Percentiles rank a stretch among this genome's conserved stretches.
phyloP scores from a whole-genome alignment of 352 stramenopile genomes.

The Pythium periplocum region DNA sequence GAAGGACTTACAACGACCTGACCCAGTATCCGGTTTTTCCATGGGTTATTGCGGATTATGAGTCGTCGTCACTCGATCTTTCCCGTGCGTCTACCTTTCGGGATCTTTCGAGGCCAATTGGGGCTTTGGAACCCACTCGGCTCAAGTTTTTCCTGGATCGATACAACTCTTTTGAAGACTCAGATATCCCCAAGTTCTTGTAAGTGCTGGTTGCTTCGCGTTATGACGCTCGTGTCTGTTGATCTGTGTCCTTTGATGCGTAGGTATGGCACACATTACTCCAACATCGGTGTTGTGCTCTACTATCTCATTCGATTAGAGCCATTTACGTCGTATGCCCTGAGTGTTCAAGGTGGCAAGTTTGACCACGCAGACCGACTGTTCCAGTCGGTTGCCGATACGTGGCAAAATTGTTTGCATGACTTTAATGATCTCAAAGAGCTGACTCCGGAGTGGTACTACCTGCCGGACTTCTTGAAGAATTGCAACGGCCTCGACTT shows the following conservation, averaged over 20 bases:
- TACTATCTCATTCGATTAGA: constrained; percentile 99
- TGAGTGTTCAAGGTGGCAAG: constrained; percentile 94
- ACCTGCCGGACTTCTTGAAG: constrained; percentile 84
- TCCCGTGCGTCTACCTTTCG: constrained; percentile 83
- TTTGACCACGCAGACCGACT: constrained; percentile 93
- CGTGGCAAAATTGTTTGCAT: constrained; percentile 85
- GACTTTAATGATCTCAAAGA: constrained; percentile 93
- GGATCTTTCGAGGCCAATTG: constrained; percentile 97
- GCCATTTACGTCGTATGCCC: constrained; percentile 94
- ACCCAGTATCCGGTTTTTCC: constrained; percentile 96
- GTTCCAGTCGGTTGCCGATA: constrained; percentile 89
- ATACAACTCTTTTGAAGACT: constrained; percentile 89
- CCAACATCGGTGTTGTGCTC: constrained; percentile 94
- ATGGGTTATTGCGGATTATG: constrained; percentile 88
- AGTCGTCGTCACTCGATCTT: constrained; percentile 64
- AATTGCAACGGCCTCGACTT: constrained; percentile 87
- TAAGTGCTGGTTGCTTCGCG: constrained; percentile 20
- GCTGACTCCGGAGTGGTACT: constrained; percentile 94
- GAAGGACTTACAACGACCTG: constrained; percentile 88
- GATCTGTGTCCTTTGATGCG: background rate
- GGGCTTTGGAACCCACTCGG: constrained; percentile 91
- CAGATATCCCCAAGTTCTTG: constrained; percentile 87
- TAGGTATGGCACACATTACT: constrained; percentile 89
- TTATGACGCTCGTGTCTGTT: background rate
- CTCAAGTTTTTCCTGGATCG: constrained; percentile 93